These are phyloP conservation scores for Obba rivulosa DNA, from an alignment of 768 basidiomycete species.

Conservation along the genomic window DNA sequence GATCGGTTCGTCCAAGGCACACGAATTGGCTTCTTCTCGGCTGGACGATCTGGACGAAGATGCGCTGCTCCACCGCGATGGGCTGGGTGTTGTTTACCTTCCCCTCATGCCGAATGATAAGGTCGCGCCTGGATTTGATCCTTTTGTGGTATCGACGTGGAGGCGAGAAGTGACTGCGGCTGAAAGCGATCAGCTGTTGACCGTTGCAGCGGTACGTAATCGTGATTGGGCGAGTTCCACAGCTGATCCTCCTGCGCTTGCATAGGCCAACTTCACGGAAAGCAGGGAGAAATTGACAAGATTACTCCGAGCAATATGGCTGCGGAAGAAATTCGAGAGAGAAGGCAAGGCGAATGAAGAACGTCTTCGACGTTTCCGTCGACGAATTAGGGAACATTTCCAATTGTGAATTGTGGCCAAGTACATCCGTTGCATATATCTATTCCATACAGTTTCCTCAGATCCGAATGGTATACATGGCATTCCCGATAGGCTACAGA, in stretches of 20 bases:
- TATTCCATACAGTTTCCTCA: no score
- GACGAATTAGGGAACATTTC: constrained; percentile 1
- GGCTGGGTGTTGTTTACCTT: constrained; percentile 22
- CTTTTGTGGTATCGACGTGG: constrained; percentile 22
- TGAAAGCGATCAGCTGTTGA: constrained; percentile 19
- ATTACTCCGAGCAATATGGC: constrained; percentile 22
- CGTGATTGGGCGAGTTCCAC: no score
- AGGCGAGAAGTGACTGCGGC: constrained; percentile 16
- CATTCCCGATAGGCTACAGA: no score
- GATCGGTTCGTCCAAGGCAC: constrained; percentile 20
- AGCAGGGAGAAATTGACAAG: constrained; percentile 20
- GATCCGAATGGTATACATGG: no score
- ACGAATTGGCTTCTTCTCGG: constrained; percentile 13
- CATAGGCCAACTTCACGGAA: constrained; percentile 19
- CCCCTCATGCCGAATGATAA: constrained; percentile 20
- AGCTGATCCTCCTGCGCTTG: not conserved
- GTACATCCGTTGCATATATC: no score
- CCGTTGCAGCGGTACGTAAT: constrained; percentile 17
- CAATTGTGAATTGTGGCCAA: not conserved
- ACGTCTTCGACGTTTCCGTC: constrained; percentile 7
- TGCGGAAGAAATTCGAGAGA: constrained; percentile 19
- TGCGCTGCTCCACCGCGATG: constrained; percentile 19
- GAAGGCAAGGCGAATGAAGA: constrained; percentile 12
- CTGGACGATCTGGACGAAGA: constrained; percentile 24
- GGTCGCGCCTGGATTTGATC: constrained; percentile 20